phyloP scores from a whole-genome alignment of 208 protist genomes.

The Balamuthia mandrillaris region DNA sequence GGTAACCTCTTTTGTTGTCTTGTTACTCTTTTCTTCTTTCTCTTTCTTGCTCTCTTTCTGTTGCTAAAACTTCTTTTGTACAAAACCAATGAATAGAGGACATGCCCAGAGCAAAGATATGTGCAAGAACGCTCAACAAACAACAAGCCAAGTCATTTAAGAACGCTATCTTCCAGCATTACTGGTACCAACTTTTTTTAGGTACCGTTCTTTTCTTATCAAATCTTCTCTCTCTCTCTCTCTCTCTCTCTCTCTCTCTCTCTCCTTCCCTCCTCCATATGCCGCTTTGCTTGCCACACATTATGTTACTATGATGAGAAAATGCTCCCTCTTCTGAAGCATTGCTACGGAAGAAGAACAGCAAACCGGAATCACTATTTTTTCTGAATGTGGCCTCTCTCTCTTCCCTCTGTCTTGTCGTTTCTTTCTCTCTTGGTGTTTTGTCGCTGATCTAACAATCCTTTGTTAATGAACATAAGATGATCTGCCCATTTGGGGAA shows the following conservation, averaged over 20 bases:
- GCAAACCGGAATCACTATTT: too few relatives aligned
- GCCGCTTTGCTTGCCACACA: too few relatives aligned
- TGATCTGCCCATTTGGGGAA: slow-evolving; percentile 79
- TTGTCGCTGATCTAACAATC: neutral
- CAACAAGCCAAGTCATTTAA: slow-evolving; percentile 41
- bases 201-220: neutral
- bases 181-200: slow-evolving; percentile 67
- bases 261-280: neutral
- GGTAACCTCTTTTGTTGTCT: neutral
- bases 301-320: too few relatives aligned
- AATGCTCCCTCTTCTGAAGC: neutral
- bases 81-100: neutral
- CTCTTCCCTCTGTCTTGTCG: neutral
- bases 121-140: slow-evolving; percentile 40
- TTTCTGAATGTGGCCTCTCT: neutral
- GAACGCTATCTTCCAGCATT: slow-evolving; percentile 72
- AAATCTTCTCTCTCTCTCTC: neutral
- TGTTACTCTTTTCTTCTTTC: neutral
- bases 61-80: neutral
- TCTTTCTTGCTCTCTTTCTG: neutral
- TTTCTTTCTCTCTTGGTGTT: neutral
- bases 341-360: neutral
- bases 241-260: neutral
- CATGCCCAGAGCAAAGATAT: neutral
- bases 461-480: slow-evolving; percentile 41